These are phyloP conservation scores for Thamnidium elegans DNA, from an alignment of 192 early-diverging fungal species.

Conservation along the genomic window DNA sequence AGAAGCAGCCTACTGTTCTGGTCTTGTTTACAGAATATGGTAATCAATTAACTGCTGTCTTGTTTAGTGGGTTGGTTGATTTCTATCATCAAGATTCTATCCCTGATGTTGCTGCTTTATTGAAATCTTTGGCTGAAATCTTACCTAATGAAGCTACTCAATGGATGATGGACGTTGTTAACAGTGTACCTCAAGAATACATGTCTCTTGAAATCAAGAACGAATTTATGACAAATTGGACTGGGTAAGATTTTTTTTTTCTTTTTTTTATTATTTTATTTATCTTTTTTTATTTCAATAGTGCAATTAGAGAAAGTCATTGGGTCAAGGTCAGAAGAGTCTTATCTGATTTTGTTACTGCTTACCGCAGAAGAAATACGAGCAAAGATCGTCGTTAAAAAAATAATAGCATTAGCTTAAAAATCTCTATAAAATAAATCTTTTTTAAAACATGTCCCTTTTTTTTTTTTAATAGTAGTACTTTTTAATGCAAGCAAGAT, in stretches of 20 bases:
- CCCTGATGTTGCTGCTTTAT: conserved; percentile 49
- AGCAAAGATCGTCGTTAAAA: conserved; percentile 14
- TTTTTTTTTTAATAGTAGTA: too few species aligned
- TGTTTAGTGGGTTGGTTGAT: conserved; percentile 57
- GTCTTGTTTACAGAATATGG: conserved; percentile 41
- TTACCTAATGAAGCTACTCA: conserved; percentile 44
- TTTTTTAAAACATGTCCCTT: not conserved
- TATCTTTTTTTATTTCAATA: conserved; percentile 27
- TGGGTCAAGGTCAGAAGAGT: conserved; percentile 51
- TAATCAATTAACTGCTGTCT: conserved; percentile 33
- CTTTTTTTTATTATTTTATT: conserved; percentile 1
- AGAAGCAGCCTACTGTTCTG: conserved; percentile 16
- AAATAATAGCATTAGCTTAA: not conserved
- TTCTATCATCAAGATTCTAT: conserved; percentile 54
- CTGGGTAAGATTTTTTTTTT: conserved; percentile 45
- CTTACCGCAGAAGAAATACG: conserved; percentile 53
- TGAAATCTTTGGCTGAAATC: conserved; percentile 46
- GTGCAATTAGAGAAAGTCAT: conserved; percentile 49
- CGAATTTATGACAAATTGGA: conserved; percentile 49
- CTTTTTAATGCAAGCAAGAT: too few species aligned
- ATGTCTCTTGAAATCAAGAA: conserved; percentile 47
- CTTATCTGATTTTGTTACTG: conserved; percentile 54
- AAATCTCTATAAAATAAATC: not conserved
- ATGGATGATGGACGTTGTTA: conserved; percentile 50
- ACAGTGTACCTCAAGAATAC: conserved; percentile 41